A percentile compares a stretch with the other conserved stretches of the same genome.
Conservation (phyloP, 805 yeast species). For the Candida chilensis region DNA sequence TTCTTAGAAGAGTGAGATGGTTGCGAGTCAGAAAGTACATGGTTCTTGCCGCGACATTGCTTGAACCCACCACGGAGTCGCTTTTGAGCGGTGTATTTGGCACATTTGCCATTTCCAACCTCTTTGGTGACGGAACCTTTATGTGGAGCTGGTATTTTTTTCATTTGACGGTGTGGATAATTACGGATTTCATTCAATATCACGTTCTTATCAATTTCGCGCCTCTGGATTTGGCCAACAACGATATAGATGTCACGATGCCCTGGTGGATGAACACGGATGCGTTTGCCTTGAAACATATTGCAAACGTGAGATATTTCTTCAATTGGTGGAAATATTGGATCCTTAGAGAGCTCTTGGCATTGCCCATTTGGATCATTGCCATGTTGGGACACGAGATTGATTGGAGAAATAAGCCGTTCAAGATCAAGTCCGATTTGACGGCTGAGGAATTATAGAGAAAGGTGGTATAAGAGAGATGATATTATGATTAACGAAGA, state of each 20-base stretch:
- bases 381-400: conserved; percentile 74
- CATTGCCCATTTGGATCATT: conserved; percentile 74
- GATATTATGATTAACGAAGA: too few relatives aligned
- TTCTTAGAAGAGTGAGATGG: conserved; percentile 73
- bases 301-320: conserved; percentile 1
- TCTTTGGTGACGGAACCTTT: conserved; percentile 27
- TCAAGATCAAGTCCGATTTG: conserved; percentile 61
- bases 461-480: too few relatives aligned
- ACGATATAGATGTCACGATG: too few relatives aligned
- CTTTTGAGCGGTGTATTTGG: conserved; percentile 62
- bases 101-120: conserved; percentile 41
- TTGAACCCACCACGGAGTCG: conserved; percentile 84
- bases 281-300: too few relatives aligned
- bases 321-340: conserved; percentile 33
- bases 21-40: conserved; percentile 77
- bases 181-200: conserved; percentile 55
- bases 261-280: too few relatives aligned
- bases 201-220: conserved; percentile 23
- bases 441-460: conserved; percentile 67
- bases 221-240: not conserved
- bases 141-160: conserved; percentile 26
- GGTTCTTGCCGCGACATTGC: conserved; percentile 76
- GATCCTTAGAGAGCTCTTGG: conserved; percentile 63
- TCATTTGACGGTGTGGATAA: conserved; percentile 57
- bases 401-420: conserved; percentile 76